Evolutionary conservation across 2,329 filamentous ascomycete species (phyloP).

Genomic region (Knufia petricola): DNA sequence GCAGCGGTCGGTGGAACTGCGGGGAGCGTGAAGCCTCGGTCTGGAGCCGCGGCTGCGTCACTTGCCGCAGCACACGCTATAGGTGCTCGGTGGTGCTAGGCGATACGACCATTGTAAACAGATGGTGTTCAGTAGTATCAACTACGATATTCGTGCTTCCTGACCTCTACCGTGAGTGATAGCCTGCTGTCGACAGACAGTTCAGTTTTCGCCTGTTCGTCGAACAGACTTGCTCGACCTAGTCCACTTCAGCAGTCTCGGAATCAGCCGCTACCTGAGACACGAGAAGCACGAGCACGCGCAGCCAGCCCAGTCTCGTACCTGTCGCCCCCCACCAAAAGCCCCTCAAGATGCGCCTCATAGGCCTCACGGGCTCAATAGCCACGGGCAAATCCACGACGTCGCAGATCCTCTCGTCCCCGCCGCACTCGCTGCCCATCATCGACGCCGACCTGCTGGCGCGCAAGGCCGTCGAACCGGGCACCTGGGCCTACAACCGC

Average conservation of each 20-base stretch:
- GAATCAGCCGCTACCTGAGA: too few relatives aligned
- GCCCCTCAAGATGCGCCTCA: conserved; percentile 66
- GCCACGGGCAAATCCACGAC: conserved; percentile 98
- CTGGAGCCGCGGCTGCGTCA: neutral
- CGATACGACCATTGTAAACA: too few relatives aligned
- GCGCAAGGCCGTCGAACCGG: conserved; percentile 87
- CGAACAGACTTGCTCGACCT: too few relatives aligned
- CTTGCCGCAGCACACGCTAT: neutral
- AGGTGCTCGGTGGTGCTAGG: too few relatives aligned
- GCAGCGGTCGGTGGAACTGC: neutral
- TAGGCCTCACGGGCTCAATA: conserved; percentile 93
- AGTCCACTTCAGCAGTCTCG: too few relatives aligned
- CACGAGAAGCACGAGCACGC: too few relatives aligned
- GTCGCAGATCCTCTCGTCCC: conserved; percentile 65
- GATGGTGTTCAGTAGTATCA: too few relatives aligned
- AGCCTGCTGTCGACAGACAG: neutral
- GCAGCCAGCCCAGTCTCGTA: too few relatives aligned
- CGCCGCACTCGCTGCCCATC: conserved; percentile 78
- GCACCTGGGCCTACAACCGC: conserved; percentile 69
- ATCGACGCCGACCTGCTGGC: conserved; percentile 91
- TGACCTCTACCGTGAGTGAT: too few relatives aligned
- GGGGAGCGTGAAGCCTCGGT: neutral
- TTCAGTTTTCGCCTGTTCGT: too few relatives aligned
- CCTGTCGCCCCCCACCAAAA: neutral
- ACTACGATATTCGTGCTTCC: too few relatives aligned